Percentiles rank a stretch among this genome's conserved stretches.
Conservation (phyloP, 23 red algal species). For the Pyropia yezoensis region DNA sequence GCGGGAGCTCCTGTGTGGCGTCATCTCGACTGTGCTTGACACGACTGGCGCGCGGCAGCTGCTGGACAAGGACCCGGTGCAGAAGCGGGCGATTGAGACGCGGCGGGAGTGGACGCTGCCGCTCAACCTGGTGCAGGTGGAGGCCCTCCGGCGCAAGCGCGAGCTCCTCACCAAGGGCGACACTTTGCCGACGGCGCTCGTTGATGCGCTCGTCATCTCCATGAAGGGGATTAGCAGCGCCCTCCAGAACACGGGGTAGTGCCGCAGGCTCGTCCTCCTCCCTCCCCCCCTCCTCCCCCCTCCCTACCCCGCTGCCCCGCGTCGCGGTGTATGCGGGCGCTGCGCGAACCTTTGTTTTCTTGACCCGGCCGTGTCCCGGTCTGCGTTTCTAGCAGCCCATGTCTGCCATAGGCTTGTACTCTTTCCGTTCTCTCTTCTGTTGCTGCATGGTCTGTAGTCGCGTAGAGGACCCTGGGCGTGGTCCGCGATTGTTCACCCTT, state of each 20-base stretch:
- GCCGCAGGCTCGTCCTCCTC: too few species aligned
- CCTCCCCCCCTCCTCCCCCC: too few species aligned
- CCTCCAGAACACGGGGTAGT: constrained; percentile 90
- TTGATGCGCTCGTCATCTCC: constrained; percentile 84
- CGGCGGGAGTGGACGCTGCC: constrained; percentile 85
- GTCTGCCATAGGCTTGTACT: too few species aligned
- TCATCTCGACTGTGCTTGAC: constrained; percentile 62
- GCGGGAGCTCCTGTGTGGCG: constrained; percentile 63
- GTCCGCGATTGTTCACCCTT: too few species aligned
- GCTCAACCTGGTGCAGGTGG: constrained; percentile 92
- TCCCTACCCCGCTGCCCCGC: too few species aligned
- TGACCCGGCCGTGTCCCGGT: too few species aligned
- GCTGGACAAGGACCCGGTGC: constrained; percentile 88
- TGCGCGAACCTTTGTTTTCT: too few species aligned
- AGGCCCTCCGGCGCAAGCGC: constrained; percentile 58
- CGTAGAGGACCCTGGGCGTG: too few species aligned
- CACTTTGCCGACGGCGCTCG: constrained; percentile 16
- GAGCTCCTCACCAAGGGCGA: constrained; percentile 24
- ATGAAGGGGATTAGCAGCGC: constrained; percentile 86
- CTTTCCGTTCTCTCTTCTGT: too few species aligned
- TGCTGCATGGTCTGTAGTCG: too few species aligned
- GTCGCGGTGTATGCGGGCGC: too few species aligned
- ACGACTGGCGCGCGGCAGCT: constrained; percentile 74
- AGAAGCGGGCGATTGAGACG: constrained; percentile 81
- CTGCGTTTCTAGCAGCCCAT: too few species aligned